Base-by-base conservation (phyloP, 2,329 filamentous ascomycete genomes). In the Knoxdaviesia capensis region DNA sequence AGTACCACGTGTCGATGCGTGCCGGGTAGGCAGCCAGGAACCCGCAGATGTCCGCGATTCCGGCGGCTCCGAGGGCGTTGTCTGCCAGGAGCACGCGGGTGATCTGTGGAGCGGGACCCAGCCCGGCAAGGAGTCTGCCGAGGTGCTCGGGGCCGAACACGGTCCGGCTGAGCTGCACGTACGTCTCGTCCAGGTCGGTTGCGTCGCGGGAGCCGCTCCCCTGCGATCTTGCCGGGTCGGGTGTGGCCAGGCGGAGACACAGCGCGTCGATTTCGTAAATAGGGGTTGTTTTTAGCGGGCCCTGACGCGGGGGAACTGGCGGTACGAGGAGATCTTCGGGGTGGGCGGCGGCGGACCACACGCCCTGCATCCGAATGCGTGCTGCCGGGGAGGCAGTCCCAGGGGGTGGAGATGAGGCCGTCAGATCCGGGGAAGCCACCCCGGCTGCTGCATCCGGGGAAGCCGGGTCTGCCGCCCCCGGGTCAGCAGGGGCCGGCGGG, bases 101-200 rank as follows among this genome's bases (percentile, higher is more conserved):
- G 40, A 69, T 59, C 49, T 65, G 65, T 11, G 52, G 51, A 48
- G 70, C 70, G 3, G 54, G 49, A 38, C 60, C 59, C 46, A 71
- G 54, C 41, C 60, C 63, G 37, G 64, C 52, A 59, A 71, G 68
- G 38, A 71, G 53, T n/a, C 56, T 54, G 31, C 57, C 57, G 46
- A 71, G 68, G 41, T 69, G 62, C 11, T 61, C 59, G 7, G 66
- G 67, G 1, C 67, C 68, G 35, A 71, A 60, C 4, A 66, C 66
- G 59, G 66, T 67, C 54, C 70, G 69, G 56, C 68, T 71, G 3
- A 71, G 59, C 48, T 71, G 68, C 54, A 72, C 62, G 8, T 67
- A 60, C 6, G 62, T 61, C 47, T 71, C 68, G 41, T 65, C 59
- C 45, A 70, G 31, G 54, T 54, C 3, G 54, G 53, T 38, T 50